phyloP scores from a whole-genome alignment of 1,284 basidiomycete species.

The Cerrena zonata region DNA sequence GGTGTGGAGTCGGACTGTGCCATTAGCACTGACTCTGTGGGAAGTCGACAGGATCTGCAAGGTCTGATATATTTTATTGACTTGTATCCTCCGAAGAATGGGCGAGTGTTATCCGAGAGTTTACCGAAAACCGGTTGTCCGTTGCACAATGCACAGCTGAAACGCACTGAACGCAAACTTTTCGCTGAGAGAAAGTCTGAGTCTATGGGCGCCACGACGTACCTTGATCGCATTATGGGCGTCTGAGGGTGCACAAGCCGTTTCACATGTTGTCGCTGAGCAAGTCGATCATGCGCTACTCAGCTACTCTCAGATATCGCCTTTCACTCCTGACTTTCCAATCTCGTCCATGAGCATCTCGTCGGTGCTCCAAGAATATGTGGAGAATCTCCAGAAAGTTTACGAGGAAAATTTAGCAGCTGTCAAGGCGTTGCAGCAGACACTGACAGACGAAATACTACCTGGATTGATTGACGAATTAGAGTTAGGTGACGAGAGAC shows the following conservation, averaged over 20 bases:
- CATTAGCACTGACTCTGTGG: not conserved
- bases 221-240: not conserved
- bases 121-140: too few species aligned
- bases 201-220: not conserved
- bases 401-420: constrained; percentile 45
- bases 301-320: too few species aligned
- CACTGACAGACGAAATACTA: constrained; percentile 49
- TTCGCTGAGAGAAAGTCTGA: not conserved
- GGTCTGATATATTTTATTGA: not conserved
- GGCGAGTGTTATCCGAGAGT: too few species aligned
- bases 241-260: not conserved
- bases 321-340: too few species aligned
- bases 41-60: not conserved
- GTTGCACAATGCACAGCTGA: not conserved
- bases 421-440: constrained; percentile 42
- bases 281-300: too few species aligned
- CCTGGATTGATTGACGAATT: constrained; percentile 56
- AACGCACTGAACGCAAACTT: not conserved
- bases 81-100: not conserved
- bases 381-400: constrained; percentile 17
- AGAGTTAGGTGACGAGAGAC: constrained; percentile 39
- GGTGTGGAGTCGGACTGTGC: not conserved
- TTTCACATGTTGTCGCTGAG: not conserved
- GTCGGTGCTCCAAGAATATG: constrained; percentile 16
- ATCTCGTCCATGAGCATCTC: constrained; percentile 15